Evolutionary conservation across 805 yeast species (phyloP), one percentile per base, ranked within the genome.

Genomic region (Tetrapisispora taiwanensis): DNA sequence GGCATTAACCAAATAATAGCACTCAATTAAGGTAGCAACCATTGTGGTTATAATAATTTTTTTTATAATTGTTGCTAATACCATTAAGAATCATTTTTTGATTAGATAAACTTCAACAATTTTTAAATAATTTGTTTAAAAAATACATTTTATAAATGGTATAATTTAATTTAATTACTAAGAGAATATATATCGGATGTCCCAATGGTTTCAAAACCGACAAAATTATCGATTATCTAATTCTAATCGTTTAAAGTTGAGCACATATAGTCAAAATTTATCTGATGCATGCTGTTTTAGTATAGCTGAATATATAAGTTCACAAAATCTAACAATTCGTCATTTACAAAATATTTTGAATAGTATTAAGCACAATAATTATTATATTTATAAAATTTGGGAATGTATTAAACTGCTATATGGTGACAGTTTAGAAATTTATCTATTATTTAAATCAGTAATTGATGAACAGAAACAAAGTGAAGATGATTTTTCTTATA

Each of bases 361-460:
- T 26, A 3, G 17, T 17, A 7, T 22, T 17, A 24, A 24, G n/a
- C 15, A 24, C 24, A 17, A 32, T 26, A 4, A 12, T 18, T 15
- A 24, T 4, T 15, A 32, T 20, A 9, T 34, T 14, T 18, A 6
- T 3, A 9, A 5, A 2, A 36, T 46, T 7, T 46, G 48, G 48
- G 19, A 26, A 4, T 36, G 14, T 12, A 15, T 46, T 8, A 14
- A 26, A 14, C 15, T 33, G 8, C 22, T 42, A 10, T 9, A 19
- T 14, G 46, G 43, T 3, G 48, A 46, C 30, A 39, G 26, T n/a
- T 31, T 34, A 14, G 43, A 34, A 27, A 27, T 3, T 14, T 41
- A 20, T 34, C 14, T 41, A 15, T 4, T 41, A 7, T 34, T 41
- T n/a, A 22, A 39, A 20, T 19, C 14, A 6, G 30, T 10, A 6